Base-by-base conservation (phyloP, 1,139 yeast genomes). In the Geotrichum cucujoidarum region DNA sequence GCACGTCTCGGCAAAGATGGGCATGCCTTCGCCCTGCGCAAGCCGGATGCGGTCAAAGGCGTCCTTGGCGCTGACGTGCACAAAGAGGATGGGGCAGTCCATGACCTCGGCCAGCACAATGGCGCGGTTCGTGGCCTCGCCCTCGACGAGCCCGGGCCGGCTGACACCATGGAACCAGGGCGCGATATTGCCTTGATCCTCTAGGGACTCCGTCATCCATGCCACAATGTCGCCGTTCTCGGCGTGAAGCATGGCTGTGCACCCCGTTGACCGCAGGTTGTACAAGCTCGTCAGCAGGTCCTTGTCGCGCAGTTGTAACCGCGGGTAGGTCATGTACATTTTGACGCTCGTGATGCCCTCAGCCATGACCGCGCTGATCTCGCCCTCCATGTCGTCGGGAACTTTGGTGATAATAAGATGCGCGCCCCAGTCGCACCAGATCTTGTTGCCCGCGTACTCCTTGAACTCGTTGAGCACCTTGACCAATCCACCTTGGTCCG, bases 181-280 rank as follows among this genome's bases (percentile, higher is more conserved):
- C 18, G 65, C 70, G 0, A 67, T 63, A 48, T 67, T 52, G 4
- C 66, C 65, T 45, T 69, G 67, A 44, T 62, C 60, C 50, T 65
- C 68, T 11, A 72, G 58, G 47, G 69, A 68, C 38, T 70, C 69
- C 31, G 68, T 71, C 53, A 72, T 65, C 56, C 69, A 73, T 34
- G 65, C 66, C 42, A 74, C 72, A 46, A 74, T 65, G 50, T 73
- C 77, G 14, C 73, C 64, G 56, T 73, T 73, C 56, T 74, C 78
- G 5, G 78, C 77, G 55, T 74, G 78, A 34, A 74, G 68, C 75
- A 74, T 72, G 0, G 76, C 70, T 2, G 76, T 73, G 52, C 73
- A 65, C 21, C 69, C 68, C 40, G 66, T 55, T 45, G 67, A 67
- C 48, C 76, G 62, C 33, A 71, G 70, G n/a, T 68, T 67, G 33